Percentiles rank a stretch among this genome's conserved stretches.
These are phyloP conservation scores for Galeopsis tetrahit DNA, from an alignment of 257 asterid species.

Conservation along the genomic window DNA sequence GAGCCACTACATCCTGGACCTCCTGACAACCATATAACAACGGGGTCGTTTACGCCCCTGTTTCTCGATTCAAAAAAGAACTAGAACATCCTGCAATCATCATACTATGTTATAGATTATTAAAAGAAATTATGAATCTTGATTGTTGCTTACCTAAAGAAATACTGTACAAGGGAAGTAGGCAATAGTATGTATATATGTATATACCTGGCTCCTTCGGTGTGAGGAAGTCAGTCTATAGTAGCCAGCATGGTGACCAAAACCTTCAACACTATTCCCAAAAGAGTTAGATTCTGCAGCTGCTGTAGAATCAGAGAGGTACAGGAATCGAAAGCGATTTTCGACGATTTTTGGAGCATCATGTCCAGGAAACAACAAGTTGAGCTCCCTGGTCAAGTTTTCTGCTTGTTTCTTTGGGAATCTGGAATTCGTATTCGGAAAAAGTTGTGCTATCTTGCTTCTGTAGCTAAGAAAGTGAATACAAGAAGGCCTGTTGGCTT, in stretches of 20 bases:
- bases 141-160: too few relatives aligned
- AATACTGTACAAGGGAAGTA: too few relatives aligned
- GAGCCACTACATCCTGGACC: constrained; percentile 91
- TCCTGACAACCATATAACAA: constrained; percentile 80
- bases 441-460: neutral
- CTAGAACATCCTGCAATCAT: constrained; percentile 75
- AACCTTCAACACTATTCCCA: constrained; percentile 37
- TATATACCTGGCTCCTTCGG: constrained; percentile 61
- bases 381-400: constrained; percentile 44
- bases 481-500: constrained; percentile 24
- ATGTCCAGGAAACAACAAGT: constrained; percentile 55
- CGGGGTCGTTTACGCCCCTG: constrained; percentile 54
- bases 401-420: constrained; percentile 38
- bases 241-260: constrained; percentile 83
- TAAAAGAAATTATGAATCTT: neutral
- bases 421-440: constrained; percentile 17
- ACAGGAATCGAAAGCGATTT: constrained; percentile 44
- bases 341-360: constrained; percentile 48
- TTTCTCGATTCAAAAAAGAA: constrained; percentile 73
- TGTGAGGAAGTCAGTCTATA: constrained; percentile 52
- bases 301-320: constrained; percentile 21
- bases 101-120: neutral
- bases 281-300: neutral
- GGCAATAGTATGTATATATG: too few relatives aligned
- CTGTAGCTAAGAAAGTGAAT: constrained; percentile 18